Conservation (phyloP, 2,329 filamentous ascomycete species). For the Colletotrichum sojae region DNA sequence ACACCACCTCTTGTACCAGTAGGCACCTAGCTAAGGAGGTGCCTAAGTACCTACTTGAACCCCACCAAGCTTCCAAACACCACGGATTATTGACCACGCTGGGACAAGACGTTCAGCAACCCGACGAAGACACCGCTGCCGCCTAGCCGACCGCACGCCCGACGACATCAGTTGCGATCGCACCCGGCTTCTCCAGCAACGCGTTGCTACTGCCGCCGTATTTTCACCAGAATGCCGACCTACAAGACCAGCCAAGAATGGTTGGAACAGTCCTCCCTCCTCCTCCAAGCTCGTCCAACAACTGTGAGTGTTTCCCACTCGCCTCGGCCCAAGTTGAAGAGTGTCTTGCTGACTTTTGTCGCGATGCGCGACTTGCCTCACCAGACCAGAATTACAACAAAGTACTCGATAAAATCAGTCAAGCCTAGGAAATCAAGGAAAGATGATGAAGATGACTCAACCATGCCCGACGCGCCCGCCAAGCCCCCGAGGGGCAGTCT, state of each 20-base stretch:
- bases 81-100: too few species aligned
- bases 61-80: too few species aligned
- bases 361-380: constrained; percentile 23
- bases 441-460: constrained; percentile 48
- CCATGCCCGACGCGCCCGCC: constrained; percentile 47
- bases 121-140: too few species aligned
- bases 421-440: constrained; percentile 47
- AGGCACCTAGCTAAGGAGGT: too few species aligned
- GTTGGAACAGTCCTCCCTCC: constrained; percentile 87
- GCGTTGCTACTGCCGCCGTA: constrained; percentile 9
- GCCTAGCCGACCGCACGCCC: too few species aligned
- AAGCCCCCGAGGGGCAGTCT: constrained; percentile 77
- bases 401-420: constrained; percentile 80
- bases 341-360: constrained; percentile 7
- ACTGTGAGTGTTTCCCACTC: constrained; percentile 71
- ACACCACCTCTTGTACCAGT: too few species aligned
- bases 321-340: not conserved
- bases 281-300: constrained; percentile 87
- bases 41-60: too few species aligned
- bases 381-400: constrained; percentile 91
- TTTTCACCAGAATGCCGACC: constrained; percentile 76
- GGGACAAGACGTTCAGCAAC: too few species aligned
- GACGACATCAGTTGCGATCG: not conserved
- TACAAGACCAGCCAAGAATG: constrained; percentile 89
- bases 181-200: not conserved